These are phyloP conservation scores for Gillenia trifoliata DNA, from an alignment of 306 rosid species.

Conservation along the genomic window DNA sequence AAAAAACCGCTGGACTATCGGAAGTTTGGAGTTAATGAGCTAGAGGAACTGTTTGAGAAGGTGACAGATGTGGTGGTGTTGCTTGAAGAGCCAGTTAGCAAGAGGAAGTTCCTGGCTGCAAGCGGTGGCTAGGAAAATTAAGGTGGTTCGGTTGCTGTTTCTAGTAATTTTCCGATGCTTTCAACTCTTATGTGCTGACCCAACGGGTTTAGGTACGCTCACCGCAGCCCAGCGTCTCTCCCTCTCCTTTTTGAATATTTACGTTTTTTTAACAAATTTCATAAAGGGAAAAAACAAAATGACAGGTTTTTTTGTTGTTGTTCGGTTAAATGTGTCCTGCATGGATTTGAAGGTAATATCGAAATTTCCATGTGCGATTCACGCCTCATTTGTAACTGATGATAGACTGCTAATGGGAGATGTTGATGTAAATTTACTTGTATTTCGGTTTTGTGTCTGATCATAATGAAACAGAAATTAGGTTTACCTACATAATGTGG, in stretches of 20 bases:
- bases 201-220: constrained; percentile 5
- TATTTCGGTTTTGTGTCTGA: not conserved
- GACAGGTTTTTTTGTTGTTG: constrained; percentile 10
- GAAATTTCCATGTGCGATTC: constrained; percentile 27
- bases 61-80: constrained; percentile 69
- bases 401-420: constrained; percentile 20
- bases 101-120: constrained; percentile 68
- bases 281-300: not conserved
- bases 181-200: constrained; percentile 15
- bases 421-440: constrained; percentile 12
- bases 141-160: constrained; percentile 15
- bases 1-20: constrained; percentile 63
- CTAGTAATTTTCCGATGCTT: constrained; percentile 25
- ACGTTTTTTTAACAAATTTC: constrained; percentile 6
- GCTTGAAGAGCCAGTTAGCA: constrained; percentile 76
- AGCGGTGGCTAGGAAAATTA: constrained; percentile 41
- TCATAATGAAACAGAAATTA: not conserved
- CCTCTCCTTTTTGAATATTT: constrained; percentile 13
- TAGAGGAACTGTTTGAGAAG: constrained; percentile 74
- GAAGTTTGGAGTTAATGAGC: constrained; percentile 54
- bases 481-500: not conserved
- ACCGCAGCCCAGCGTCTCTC: constrained; percentile 14
- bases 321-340: constrained; percentile 53
- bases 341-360: constrained; percentile 31
- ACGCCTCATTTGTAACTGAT: constrained; percentile 15